Evolutionary conservation across 345 rosid species (phyloP), one percentile per base, ranked within the genome.

Genomic region (Heritiera littoralis): DNA sequence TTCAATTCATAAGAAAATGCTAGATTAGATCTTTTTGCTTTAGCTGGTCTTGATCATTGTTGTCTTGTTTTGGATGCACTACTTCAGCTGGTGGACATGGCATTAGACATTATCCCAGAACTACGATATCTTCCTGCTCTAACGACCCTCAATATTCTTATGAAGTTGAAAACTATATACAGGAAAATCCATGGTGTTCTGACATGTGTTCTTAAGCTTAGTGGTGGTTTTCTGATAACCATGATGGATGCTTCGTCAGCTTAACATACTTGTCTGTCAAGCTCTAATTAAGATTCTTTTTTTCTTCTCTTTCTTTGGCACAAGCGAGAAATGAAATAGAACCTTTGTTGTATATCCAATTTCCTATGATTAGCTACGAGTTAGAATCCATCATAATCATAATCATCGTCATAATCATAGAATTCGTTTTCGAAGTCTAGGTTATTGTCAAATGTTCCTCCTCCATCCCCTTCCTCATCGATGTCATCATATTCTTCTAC

Each of bases 221-320:
- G 77, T 69, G 77, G 77, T 41, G 40, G 77, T 41, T 28, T 23
- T 68, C 30, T 48, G 80, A 76, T 70, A 76, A 5, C 43, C 0
- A 5, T 41, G 43, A 32, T 81, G 83, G 77, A 54, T 77, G 80
- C 77, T 61, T 71, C 71, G 80, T 81, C 83, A 81, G 15, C 83
- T 54, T 18, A 0, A 18, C 9, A 17, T 40, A 49, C 20, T 76
- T 63, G 83, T 59, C 83, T 68, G 79, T 64, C 55, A 41, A 66
- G 3, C 41, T 18, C 71, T 45, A 66, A 8, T 13, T 41, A 18
- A 35, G 18, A 30, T 63, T 28, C 5, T n/a, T 14, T 61, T 9
- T 61, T 1, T 6, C 2, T 9, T 61, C 0, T 6, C 2, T 66
- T 66, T 66, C 3, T 35, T 35, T 0, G 38, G 38, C 38, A 35